Base-by-base conservation (phyloP, 306 rosid species). In the Cyamopsis tetragonoloba region DNA sequence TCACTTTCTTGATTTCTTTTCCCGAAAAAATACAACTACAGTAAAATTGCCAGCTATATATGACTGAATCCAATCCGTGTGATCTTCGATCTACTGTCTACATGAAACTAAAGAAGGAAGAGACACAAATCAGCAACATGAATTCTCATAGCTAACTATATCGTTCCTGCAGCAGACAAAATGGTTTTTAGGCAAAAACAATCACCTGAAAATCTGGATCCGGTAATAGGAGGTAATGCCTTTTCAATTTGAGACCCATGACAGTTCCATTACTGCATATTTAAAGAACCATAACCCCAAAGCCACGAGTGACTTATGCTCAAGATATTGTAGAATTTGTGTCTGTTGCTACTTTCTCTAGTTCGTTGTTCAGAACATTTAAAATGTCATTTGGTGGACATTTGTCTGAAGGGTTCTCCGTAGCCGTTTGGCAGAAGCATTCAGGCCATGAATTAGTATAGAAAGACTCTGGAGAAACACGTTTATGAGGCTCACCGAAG, bases 391-490 rank as follows among this genome's bases (percentile, higher is more conserved):
- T 84, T 43, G 96, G 84, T 53, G 99, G 99, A 71, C 99, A 95
- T 74, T 80, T 85, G 63, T 95, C 77, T 6, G 78, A 88, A 12
- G 87, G 84, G 71, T 83, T 83, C 82, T 71, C 38, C 0, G 97
- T 59, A 55, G 95, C 71, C 63, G 79, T 77, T 80, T 83, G 86
- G 69, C 99, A 95, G 88, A 95, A 95, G 79, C 99, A 95, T 72
- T 95, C 99, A 18, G 96, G 96, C 99, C 99, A 95, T 51, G 99
- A 91, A 84, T 95, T 95, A 31, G 99, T 95, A 70, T 95, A 95
- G 85, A 95, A 83, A 22, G 96, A 95, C 80, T 95, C 99, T 0
- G 99, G 99, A 22, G 91, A 6, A 27, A 88, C 70, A 18, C 97
- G 84, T 74, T 90, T 83, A 68, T 95, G 96, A 70, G 97, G 96